Evolutionary conservation across 345 rosid species (phyloP).

Genomic region (Zanthoxylum bungeanum): DNA sequence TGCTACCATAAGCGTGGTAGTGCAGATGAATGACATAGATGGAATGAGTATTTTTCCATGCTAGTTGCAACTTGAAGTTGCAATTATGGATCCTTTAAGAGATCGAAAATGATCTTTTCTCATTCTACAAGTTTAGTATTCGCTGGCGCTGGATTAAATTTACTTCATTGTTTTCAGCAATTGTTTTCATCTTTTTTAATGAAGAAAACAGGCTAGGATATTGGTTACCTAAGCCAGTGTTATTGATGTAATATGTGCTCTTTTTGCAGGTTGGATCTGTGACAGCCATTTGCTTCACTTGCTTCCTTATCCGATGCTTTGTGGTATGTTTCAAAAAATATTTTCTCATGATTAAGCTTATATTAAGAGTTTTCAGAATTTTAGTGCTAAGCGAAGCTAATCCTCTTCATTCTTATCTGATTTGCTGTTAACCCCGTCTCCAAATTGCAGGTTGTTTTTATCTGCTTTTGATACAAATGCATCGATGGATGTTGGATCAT

Average conservation of each 20-base stretch:
- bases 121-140: not conserved
- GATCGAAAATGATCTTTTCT: not conserved
- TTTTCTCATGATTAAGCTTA: not conserved
- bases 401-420: not conserved
- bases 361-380: not conserved
- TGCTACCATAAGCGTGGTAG: too few relatives aligned
- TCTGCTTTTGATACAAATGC: constrained; percentile 78
- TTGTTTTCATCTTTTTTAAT: not conserved
- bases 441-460: constrained; percentile 59
- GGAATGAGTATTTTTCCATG: not conserved
- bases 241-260: constrained; percentile 14
- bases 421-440: not conserved
- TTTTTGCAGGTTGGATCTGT: constrained; percentile 89
- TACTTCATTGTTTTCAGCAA: not conserved
- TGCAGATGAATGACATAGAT: not conserved
- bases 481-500: constrained; percentile 89
- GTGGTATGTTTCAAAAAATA: constrained; percentile 57
- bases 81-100: not conserved
- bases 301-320: constrained; percentile 89
- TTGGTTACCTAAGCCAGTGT: constrained; percentile 2
- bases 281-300: constrained; percentile 93
- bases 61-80: not conserved
- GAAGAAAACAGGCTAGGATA: not conserved
- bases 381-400: not conserved
- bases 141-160: not conserved